phyloP scores from a whole-genome alignment of 2,329 filamentous ascomycete genomes.

The Massarina eburnea region DNA sequence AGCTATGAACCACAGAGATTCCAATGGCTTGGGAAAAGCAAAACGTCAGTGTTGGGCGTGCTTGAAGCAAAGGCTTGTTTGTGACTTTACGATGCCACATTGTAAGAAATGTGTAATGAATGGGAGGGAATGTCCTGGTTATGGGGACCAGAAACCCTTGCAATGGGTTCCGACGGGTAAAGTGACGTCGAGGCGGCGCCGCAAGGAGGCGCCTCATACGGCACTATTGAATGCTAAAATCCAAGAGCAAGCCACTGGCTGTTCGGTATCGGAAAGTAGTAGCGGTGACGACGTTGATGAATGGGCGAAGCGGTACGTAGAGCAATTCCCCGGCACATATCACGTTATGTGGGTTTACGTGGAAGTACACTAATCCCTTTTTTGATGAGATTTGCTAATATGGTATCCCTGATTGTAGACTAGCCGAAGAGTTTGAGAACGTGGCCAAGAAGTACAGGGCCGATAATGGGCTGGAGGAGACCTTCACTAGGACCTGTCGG shows the following conservation, averaged over 20 bases:
- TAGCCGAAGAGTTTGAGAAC: background rate
- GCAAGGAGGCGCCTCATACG: constrained; percentile 1
- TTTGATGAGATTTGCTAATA: too few species aligned
- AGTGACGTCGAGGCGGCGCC: constrained; percentile 25
- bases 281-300: background rate
- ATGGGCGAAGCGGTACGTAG: background rate
- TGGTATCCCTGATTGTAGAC: too few species aligned
- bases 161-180: constrained; percentile 35
- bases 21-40: background rate
- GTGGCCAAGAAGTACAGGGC: background rate
- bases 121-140: constrained; percentile 34
- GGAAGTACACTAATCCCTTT: too few species aligned
- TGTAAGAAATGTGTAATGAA: constrained; percentile 34
- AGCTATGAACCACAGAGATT: too few species aligned
- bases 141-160: constrained; percentile 35
- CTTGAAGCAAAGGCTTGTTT: constrained; percentile 33
- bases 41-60: constrained; percentile 36
- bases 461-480: background rate
- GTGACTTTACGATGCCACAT: constrained; percentile 33
- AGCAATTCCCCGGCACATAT: too few species aligned
- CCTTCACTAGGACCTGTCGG: constrained; percentile 4
- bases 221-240: background rate
- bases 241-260: background rate
- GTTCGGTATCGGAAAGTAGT: background rate
- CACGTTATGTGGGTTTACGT: too few species aligned